Evolutionary conservation across 2,329 filamentous ascomycete genomes (phyloP).

Genomic region (Pezicula neosporulosa): DNA sequence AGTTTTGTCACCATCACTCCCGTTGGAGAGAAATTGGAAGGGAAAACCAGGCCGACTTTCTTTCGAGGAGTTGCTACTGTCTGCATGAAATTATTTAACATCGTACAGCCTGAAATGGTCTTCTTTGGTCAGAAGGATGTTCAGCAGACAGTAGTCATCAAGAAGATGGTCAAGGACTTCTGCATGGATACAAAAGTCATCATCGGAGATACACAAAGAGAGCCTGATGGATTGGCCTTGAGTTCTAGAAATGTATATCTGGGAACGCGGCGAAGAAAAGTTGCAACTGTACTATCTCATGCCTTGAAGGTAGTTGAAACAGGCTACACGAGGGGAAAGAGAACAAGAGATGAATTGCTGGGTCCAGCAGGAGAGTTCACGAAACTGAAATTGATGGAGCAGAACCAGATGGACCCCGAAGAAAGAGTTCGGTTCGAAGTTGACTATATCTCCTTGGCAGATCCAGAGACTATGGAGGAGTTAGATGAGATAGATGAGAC

Average conservation of each 20-base stretch:
- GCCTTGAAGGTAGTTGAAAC: constrained; percentile 69
- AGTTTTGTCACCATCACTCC: constrained; percentile 92
- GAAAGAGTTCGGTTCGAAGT: constrained; percentile 73
- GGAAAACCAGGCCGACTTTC: constrained; percentile 83
- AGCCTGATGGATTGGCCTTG: constrained; percentile 79
- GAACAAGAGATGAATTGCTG: constrained; percentile 64
- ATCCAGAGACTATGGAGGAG: constrained; percentile 81
- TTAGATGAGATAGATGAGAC: constrained; percentile 64
- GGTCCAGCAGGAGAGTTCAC: constrained; percentile 64
- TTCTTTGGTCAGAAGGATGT: constrained; percentile 99
- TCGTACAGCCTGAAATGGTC: constrained; percentile 71
- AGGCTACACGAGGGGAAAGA: constrained; percentile 51
- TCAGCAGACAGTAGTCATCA: constrained; percentile 90
- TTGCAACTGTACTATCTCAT: constrained; percentile 68
- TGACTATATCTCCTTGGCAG: constrained; percentile 89
- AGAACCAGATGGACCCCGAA: constrained; percentile 53
- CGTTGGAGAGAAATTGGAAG: constrained; percentile 77
- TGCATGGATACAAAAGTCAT: constrained; percentile 72
- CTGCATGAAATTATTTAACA: constrained; percentile 91
- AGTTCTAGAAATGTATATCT: constrained; percentile 95
- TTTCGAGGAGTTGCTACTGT: constrained; percentile 96
- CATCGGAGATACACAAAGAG: constrained; percentile 72
- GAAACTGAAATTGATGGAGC: constrained; percentile 51
- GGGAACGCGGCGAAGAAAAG: constrained; percentile 66
- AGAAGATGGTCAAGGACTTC: constrained; percentile 83